These are phyloP conservation scores for Chloranthus sessilifolius DNA, from an alignment of 164 flowering plant genomes.

Conservation along the genomic window DNA sequence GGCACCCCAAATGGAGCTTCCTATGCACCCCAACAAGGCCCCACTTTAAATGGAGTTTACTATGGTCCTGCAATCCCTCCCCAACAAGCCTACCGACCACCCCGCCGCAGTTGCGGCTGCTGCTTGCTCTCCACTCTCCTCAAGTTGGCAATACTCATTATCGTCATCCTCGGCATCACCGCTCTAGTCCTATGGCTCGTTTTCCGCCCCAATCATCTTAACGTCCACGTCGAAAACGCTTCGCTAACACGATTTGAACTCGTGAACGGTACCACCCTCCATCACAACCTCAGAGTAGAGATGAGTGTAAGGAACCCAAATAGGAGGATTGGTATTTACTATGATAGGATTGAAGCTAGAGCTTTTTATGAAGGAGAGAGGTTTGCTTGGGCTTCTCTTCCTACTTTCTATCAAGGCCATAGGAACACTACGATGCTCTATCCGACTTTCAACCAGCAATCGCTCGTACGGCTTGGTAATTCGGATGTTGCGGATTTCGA, in stretches of 20 bases:
- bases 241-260: conserved; percentile 23
- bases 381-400: conserved; percentile 17
- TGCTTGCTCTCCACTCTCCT: conserved; percentile 13
- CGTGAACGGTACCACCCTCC: conserved; percentile 32
- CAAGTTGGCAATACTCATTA: conserved; percentile 22
- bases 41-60: conserved; percentile 12
- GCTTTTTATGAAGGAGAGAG: conserved; percentile 45
- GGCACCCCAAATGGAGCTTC: too few species aligned
- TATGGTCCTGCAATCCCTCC: conserved; percentile 11
- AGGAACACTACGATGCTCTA: conserved; percentile 36
- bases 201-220: conserved; percentile 42
- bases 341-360: conserved; percentile 52
- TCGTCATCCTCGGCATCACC: conserved; percentile 28
- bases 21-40: background rate
- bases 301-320: conserved; percentile 69
- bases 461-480: background rate
- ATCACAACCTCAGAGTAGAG: conserved; percentile 52
- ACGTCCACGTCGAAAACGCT: conserved; percentile 38
- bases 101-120: background rate
- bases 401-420: conserved; percentile 55
- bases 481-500: conserved; percentile 6
- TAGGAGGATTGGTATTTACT: conserved; percentile 59
- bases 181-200: conserved; percentile 43
- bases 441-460: conserved; percentile 31
- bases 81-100: background rate